Evolutionary conservation across 805 yeast genomes (phyloP).

Genomic region (Myxozyma neglecta): DNA sequence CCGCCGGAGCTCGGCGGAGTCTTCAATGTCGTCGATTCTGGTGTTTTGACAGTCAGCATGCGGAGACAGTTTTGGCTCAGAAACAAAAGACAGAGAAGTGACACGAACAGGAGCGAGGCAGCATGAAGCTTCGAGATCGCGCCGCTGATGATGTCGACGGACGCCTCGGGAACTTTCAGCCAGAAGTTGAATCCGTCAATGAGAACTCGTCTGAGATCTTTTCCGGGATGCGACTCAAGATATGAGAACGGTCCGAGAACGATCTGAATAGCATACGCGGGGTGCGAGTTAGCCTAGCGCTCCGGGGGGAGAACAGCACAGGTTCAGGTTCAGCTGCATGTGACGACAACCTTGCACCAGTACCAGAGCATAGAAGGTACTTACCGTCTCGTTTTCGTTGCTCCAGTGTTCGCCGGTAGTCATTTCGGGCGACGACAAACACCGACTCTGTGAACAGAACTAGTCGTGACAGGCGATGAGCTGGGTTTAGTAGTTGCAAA

Average conservation of each 20-base stretch:
- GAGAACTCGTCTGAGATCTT: slow-evolving; percentile 52
- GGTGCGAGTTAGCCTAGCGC: not conserved
- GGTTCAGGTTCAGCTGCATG: not conserved
- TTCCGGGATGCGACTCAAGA: slow-evolving; percentile 54
- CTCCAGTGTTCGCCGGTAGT: slow-evolving; percentile 14
- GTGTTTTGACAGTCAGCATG: not conserved
- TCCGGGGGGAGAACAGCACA: too few species aligned
- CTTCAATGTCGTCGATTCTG: slow-evolving; percentile 84
- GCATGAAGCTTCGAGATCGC: slow-evolving; percentile 63
- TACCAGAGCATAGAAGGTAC: too few species aligned
- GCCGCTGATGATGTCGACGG: slow-evolving; percentile 46
- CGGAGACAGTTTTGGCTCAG: too few species aligned
- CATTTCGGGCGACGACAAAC: not conserved
- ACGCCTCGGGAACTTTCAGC: slow-evolving; percentile 46
- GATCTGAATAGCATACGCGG: slow-evolving; percentile 22
- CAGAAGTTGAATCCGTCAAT: slow-evolving; percentile 57
- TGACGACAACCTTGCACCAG: too few species aligned
- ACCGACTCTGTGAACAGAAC: not conserved
- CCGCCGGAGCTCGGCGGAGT: slow-evolving; percentile 65
- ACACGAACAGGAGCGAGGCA: slow-evolving; percentile 54
- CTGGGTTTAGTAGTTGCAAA: not conserved
- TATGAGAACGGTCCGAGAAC: slow-evolving; percentile 53
- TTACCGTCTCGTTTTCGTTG: slow-evolving; percentile 12
- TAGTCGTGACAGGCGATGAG: not conserved
- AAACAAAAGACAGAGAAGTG: too few species aligned